Conservation (phyloP, 2,329 filamentous ascomycete genomes). For the Trichoderma citrinoviride region DNA sequence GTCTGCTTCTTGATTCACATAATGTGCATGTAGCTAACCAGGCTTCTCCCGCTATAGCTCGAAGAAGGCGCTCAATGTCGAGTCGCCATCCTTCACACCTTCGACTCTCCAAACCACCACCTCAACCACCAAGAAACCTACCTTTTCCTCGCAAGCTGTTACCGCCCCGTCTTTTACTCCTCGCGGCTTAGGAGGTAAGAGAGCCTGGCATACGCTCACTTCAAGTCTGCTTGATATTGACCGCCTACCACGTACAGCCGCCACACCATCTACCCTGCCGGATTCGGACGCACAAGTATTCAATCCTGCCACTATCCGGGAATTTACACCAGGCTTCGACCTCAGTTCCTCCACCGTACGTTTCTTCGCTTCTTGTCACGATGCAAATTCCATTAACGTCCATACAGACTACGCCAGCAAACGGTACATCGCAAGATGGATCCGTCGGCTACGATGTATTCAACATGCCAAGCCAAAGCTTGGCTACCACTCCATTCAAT, state of each 20-base stretch:
- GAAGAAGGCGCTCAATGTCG: conserved; percentile 86
- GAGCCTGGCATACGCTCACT: neutral
- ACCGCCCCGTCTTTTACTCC: conserved; percentile 85
- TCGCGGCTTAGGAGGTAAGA: conserved; percentile 51
- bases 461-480: conserved; percentile 53
- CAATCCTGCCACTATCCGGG: conserved; percentile 56
- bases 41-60: conserved; percentile 34
- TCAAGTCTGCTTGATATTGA: neutral
- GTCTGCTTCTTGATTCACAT: neutral
- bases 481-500: conserved; percentile 57
- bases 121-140: conserved; percentile 60
- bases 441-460: conserved; percentile 59
- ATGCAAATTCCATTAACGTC: neutral
- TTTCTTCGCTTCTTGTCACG: neutral
- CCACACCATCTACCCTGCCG: conserved; percentile 40
- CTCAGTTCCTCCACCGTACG: conserved; percentile 46
- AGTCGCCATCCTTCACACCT: conserved; percentile 93
- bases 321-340: conserved; percentile 61
- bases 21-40: neutral
- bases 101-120: conserved; percentile 45
- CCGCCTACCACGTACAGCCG: conserved; percentile 27
- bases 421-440: conserved; percentile 50
- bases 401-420: conserved; percentile 39
- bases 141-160: conserved; percentile 86
- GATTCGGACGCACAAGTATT: conserved; percentile 48